Percentiles rank a stretch among this genome's conserved stretches.
Conservation (phyloP, 306 rosid species). For the Begonia fuchsioides region DNA sequence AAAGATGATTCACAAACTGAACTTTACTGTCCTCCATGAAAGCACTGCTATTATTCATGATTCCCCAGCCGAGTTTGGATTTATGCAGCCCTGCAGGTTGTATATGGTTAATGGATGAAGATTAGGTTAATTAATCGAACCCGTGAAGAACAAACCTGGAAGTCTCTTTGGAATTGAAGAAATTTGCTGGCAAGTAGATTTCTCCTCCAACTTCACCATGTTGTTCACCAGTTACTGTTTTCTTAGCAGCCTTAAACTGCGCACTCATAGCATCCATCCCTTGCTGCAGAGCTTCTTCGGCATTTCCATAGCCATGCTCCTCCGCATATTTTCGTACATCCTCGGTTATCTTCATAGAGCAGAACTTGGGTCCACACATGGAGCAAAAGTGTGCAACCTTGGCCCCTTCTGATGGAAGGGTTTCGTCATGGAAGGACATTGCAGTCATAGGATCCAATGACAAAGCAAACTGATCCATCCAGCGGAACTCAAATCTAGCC, state of each 20-base stretch:
- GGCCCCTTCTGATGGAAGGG: slow-evolving; percentile 89
- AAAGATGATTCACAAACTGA: slow-evolving; percentile 30
- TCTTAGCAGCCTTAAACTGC: slow-evolving; percentile 73
- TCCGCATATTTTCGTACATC: slow-evolving; percentile 96
- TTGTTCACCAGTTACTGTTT: slow-evolving; percentile 89
- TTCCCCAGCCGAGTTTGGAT: slow-evolving; percentile 38
- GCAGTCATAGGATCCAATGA: slow-evolving; percentile 99
- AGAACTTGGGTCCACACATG: slow-evolving; percentile 99
- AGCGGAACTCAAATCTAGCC: slow-evolving; percentile 91
- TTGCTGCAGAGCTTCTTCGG: slow-evolving; percentile 69
- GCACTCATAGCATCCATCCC: slow-evolving; percentile 99
- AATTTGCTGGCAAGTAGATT: slow-evolving; percentile 83
- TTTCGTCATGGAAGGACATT: slow-evolving; percentile 96
- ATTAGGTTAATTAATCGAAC: not conserved
- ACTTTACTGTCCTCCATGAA: slow-evolving; percentile 22
- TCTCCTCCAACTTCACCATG: slow-evolving; percentile 99
- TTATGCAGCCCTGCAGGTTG: not conserved
- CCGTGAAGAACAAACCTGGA: slow-evolving; percentile 27
- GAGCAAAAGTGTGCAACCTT: slow-evolving; percentile 99
- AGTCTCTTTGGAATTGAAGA: slow-evolving; percentile 37
- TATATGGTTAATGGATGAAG: too few species aligned
- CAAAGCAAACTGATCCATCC: slow-evolving; percentile 98
- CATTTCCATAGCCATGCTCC: slow-evolving; percentile 83
- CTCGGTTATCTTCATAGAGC: slow-evolving; percentile 98
- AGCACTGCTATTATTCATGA: slow-evolving; percentile 7